Evolutionary conservation across 129 eudicot species (phyloP).

Genomic region (Centrapalus pauciflorus): DNA sequence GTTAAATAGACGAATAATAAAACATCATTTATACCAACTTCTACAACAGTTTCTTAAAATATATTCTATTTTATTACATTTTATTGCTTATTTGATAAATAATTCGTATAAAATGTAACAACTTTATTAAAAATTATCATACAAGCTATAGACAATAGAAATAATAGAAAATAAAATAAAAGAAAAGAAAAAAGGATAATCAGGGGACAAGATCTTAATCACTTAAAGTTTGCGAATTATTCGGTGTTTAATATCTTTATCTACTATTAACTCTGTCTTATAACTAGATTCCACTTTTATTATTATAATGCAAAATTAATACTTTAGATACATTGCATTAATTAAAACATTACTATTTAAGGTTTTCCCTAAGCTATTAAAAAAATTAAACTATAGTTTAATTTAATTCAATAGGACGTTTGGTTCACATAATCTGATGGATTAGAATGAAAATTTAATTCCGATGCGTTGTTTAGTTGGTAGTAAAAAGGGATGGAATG

Average conservation of each 20-base stretch:
- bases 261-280: slow-evolving; percentile 17
- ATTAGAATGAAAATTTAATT: too few species aligned
- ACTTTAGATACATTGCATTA: not conserved
- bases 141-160: not conserved
- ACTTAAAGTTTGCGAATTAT: slow-evolving; percentile 31
- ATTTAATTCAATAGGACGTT: too few species aligned
- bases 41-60: not conserved
- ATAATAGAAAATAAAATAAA: not conserved
- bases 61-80: not conserved
- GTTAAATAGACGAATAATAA: too few species aligned
- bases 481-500: too few species aligned
- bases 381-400: too few species aligned
- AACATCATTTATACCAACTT: too few species aligned
- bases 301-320: not conserved
- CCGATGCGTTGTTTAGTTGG: too few species aligned
- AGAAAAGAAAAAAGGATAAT: slow-evolving; percentile 8
- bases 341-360: slow-evolving; percentile 5
- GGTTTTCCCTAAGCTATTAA: too few species aligned
- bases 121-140: not conserved
- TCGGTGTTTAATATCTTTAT: slow-evolving; percentile 21
- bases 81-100: not conserved
- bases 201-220: slow-evolving; percentile 42
- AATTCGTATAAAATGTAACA: not conserved
- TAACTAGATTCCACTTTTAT: slow-evolving; percentile 22
- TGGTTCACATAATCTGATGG: too few species aligned